Percentiles rank a stretch among this genome's conserved stretches.
Conservation (phyloP, 2,329 filamentous ascomycete species). For the Macrophomina pseudophaseolina region DNA sequence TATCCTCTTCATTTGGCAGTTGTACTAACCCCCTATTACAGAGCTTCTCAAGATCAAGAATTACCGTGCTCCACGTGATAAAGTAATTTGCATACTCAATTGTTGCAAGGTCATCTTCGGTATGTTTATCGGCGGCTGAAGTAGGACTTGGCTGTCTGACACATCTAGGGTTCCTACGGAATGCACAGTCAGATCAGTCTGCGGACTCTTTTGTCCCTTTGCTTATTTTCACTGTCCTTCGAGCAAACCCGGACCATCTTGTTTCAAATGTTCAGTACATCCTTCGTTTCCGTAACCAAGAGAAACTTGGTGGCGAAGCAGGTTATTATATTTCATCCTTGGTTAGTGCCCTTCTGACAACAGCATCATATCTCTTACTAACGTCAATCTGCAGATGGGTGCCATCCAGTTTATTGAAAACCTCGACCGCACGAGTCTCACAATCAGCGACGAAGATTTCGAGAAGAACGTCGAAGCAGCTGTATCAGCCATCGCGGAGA, state of each 20-base stretch:
- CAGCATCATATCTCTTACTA: neutral
- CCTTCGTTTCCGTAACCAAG: slow-evolving; percentile 92
- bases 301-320: slow-evolving; percentile 95
- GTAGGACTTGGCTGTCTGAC: neutral
- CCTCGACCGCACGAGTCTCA: slow-evolving; percentile 90
- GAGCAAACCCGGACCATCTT: slow-evolving; percentile 91
- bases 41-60: slow-evolving; percentile 96
- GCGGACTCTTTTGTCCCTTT: slow-evolving; percentile 95
- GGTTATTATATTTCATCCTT: slow-evolving; percentile 97
- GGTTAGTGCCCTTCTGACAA: slow-evolving; percentile 51
- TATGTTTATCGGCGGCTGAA: slow-evolving; percentile 46
- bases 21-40: slow-evolving; percentile 41
- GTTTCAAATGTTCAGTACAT: slow-evolving; percentile 99
- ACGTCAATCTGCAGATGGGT: slow-evolving; percentile 66
- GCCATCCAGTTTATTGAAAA: slow-evolving; percentile 97
- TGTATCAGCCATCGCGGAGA: slow-evolving; percentile 93
- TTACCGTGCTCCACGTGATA: slow-evolving; percentile 95
- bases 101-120: slow-evolving; percentile 99
- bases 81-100: slow-evolving; percentile 97
- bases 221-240: slow-evolving; percentile 92
- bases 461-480: slow-evolving; percentile 95
- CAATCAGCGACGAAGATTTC: slow-evolving; percentile 93
- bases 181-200: slow-evolving; percentile 90
- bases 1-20: no score
- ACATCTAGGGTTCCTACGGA: slow-evolving; percentile 75